Evolutionary conservation across 352 stramenopile species (phyloP), one percentile per base, ranked within the genome.

Genomic region (Pythium grandisporangium): DNA sequence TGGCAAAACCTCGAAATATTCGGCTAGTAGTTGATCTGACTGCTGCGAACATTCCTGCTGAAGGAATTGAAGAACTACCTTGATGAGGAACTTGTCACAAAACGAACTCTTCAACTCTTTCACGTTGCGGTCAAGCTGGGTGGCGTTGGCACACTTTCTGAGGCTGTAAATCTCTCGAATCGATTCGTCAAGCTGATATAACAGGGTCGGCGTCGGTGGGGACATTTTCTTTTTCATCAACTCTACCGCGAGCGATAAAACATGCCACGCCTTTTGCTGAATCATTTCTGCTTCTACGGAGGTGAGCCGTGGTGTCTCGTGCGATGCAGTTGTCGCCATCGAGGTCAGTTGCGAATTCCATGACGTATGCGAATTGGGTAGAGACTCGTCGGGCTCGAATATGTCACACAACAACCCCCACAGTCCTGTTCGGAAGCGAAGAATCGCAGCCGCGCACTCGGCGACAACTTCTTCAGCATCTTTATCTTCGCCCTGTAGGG

Each of bases 321-420:
- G 8, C 14, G 27, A 14, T 14, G 27, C 27, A 32, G 27, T 14
- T 14, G 27, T 14, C 27, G 27, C 27, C 10, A 8, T 14, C 8
- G 8, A 8, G 14, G 27, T 14, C 27, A 32, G 8, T n/a, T n/a
- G n/a, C n/a, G n/a, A n/a, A n/a, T n/a, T n/a, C n/a, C n/a, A n/a
- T n/a, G n/a, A n/a, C n/a, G n/a, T n/a, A n/a, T n/a, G n/a, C n/a
- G n/a, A n/a, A n/a, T n/a, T n/a, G n/a, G n/a, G n/a, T n/a, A n/a
- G n/a, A n/a, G n/a, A n/a, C n/a, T n/a, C n/a, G n/a, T n/a, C n/a
- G 0, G 65, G 59, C 50, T 79, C 76, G 50, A 91, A 87, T 6
- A 83, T 39, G 19, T 91, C 74, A 42, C 75, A 88, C 26, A 88
- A 75, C 11, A 88, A 72, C 6, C 62, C 55, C 77, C 77, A 88